Conservation (phyloP, 116 monocot species). For the Trichopus zeylanicus region DNA sequence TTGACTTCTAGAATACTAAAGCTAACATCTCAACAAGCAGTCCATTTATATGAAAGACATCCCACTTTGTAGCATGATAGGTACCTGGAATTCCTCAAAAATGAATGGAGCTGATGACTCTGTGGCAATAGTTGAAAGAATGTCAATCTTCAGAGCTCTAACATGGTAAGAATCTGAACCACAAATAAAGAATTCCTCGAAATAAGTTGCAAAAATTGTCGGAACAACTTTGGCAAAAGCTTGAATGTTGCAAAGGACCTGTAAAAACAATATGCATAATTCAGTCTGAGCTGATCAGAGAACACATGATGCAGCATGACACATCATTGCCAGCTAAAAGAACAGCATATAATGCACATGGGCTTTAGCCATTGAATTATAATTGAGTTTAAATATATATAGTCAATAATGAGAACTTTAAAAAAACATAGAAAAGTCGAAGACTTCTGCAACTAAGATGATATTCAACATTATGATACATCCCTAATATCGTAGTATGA, state of each 20-base stretch:
- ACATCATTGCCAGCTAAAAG: neutral
- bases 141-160: slow-evolving; percentile 78
- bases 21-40: neutral
- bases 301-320: neutral
- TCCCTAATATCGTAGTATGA: too few relatives aligned
- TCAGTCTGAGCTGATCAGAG: neutral
- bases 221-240: slow-evolving; percentile 76
- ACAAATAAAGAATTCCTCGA: slow-evolving; percentile 81
- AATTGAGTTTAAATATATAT: too few relatives aligned
- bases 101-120: slow-evolving; percentile 60
- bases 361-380: too few relatives aligned
- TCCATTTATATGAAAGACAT: neutral
- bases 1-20: too few relatives aligned
- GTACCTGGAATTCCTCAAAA: slow-evolving; percentile 91
- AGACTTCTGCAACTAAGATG: too few relatives aligned
- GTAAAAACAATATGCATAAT: slow-evolving; percentile 5
- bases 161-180: slow-evolving; percentile 68
- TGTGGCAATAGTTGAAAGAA: slow-evolving; percentile 72
- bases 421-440: too few relatives aligned
- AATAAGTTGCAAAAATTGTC: slow-evolving; percentile 64
- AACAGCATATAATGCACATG: neutral
- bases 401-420: too few relatives aligned
- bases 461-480: too few relatives aligned
- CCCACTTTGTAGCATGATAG: neutral
- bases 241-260: slow-evolving; percentile 92